Base-by-base conservation (phyloP, 225 moss, liverwort and hornwort genomes). In the Polytrichum commune region DNA sequence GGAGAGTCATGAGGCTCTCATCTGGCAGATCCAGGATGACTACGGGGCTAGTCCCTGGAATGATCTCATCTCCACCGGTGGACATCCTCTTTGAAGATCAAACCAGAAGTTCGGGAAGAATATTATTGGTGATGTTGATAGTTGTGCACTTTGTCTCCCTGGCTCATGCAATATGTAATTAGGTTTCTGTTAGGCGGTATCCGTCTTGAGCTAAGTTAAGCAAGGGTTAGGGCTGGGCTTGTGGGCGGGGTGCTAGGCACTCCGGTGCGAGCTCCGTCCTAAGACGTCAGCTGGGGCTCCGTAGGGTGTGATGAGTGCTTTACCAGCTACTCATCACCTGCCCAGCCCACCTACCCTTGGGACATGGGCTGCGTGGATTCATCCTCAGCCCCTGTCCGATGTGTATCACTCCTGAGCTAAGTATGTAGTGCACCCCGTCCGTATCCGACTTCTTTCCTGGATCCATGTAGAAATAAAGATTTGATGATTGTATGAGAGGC, bases 261-360 rank as follows among this genome's bases (percentile, higher is more conserved):
- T 29, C 0, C 18, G 7, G 78, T 65, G 78, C 18, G 2, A 0
- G 25, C 28, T 5, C 65, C 5, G 46, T 22, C 1, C 9, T 4
- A 46, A 75, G 65, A 73, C 73, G 80, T 16, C 61, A 70, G 33
- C 77, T 75, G 78, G 62, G 75, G 73, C 54, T 78, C 29, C 65
- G 68, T 83, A 83, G 86, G 86, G 86, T 86, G 86, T 86, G 86
- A 86, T 86, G 86, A 86, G 86, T 86, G 86, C 86, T 86, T 83
- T 83, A 83, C 65, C 73, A 2, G 58, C 73, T 58, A 22, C 74
- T 73, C 73, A 54, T 71, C 78, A 54, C 57, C 72, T 58, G 23
- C 20, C 62, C 73, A 75, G 78, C 78, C 80, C 83, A 86, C 80
- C 83, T 83, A 83, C 83, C 83, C 83, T 83, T 80, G 83, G 80